Conservation (phyloP, 176 grass and related monocot genomes). For the Hordeum marinum region DNA sequence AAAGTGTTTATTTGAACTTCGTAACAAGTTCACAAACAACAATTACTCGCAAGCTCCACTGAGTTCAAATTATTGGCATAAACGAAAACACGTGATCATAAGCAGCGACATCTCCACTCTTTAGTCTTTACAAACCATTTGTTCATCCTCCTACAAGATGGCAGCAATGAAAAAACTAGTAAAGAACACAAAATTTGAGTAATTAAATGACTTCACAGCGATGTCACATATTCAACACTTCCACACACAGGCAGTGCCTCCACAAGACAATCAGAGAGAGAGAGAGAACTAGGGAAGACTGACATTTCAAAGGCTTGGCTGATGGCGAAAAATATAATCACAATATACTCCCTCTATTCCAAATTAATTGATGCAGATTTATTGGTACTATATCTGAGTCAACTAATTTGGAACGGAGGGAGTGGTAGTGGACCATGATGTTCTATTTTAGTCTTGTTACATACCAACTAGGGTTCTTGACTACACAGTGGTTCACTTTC, state of each 20-base stretch:
- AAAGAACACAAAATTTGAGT: not conserved
- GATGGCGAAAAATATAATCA: no score
- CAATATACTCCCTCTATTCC: no score
- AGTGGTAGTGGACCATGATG: not conserved
- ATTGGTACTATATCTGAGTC: no score
- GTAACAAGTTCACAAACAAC: not conserved
- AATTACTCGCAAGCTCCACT: not conserved
- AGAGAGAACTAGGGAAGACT: no score
- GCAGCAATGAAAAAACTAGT: not conserved
- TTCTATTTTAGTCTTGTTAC: not conserved
- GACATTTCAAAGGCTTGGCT: no score
- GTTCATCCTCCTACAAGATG: not conserved
- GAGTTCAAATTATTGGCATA: not conserved
- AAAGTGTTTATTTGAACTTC: not conserved
- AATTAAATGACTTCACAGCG: not conserved
- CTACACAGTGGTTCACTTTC: not conserved
- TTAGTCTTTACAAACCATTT: not conserved
- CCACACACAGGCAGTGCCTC: no score
- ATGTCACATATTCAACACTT: not conserved
- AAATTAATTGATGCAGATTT: no score
- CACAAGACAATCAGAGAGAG: no score
- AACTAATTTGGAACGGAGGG: no score
- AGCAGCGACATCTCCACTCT: not conserved
- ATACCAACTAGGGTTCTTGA: not conserved
- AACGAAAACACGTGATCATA: not conserved